Evolutionary conservation across 2,329 filamentous ascomycete species (phyloP), one percentile per base, ranked within the genome.

Genomic region (Scytalidium sp.): DNA sequence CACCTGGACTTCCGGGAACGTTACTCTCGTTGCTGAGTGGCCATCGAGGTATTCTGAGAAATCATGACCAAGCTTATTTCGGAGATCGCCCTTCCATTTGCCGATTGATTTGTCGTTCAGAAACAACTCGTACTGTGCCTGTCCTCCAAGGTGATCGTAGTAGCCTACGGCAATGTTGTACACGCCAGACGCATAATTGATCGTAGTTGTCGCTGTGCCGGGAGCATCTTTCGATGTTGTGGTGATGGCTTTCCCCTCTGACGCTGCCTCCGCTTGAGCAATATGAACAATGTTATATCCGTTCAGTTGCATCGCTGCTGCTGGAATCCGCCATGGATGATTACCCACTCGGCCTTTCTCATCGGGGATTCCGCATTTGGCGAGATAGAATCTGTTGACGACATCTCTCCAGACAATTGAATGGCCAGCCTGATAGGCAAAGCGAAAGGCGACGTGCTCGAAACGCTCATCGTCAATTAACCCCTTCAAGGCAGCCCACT

Each of bases 381-480:
- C 83, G 61, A 71, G 59, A 66, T 86, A 88, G 67, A 85, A 88
- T 49, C 80, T 70, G 58, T 70, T 80, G 67, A 89, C 80, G 1
- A 80, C 75, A 59, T 88, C 85, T 13, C 85, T 75, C 85, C 86
- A 90, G 15, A 88, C 80, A 17, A 89, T 73, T 0, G 83, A 75
- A 65, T 89, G 86, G 0, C 85, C 85, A 0, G 85, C 81, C 64
- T 88, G 85, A 62, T 82, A 89, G 2, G 68, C 68, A 10, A 86
- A 75, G 2, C 80, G 75, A 65, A 78, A 82, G 1, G 80, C 69
- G 27, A 80, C 73, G 42, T 87, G 73, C 4, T 80, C 70, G 62
- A 73, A 87, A 19, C 84, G 74, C 64, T 85, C 74, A 4, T 66
- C 53, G 61, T 89, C 85, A 43, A 88, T 72, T 41, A 75, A 75